Percentiles rank a stretch among this genome's conserved stretches.
These are phyloP conservation scores for Yamadazyma blattariae DNA, from an alignment of 1,139 yeast species.

Conservation along the genomic window DNA sequence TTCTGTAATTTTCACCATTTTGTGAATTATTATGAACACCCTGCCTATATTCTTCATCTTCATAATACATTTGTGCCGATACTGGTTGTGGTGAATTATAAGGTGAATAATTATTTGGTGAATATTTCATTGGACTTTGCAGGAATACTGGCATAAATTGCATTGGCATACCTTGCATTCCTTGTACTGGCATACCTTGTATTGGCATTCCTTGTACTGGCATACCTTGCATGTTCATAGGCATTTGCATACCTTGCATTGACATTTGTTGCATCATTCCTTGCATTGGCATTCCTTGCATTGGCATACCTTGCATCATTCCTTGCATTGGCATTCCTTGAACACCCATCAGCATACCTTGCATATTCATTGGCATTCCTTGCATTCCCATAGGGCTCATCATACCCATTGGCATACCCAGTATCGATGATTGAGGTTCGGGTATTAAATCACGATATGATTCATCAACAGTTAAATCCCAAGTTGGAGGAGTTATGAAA, in stretches of 20 bases:
- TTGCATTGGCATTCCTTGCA: too few relatives aligned
- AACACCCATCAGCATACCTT: too few relatives aligned
- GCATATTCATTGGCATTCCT: too few relatives aligned
- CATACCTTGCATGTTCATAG: too few relatives aligned
- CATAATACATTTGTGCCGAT: background rate
- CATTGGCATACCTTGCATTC: constrained; percentile 3
- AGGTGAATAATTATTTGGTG: constrained; percentile 3
- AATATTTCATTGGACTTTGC: constrained; percentile 2
- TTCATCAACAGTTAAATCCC: constrained; percentile 62
- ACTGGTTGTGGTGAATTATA: constrained; percentile 7
- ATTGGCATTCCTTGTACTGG: background rate
- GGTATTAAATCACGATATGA: constrained; percentile 50
- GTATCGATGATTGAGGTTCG: constrained; percentile 13
- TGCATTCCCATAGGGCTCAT: constrained; percentile 3
- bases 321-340: too few relatives aligned
- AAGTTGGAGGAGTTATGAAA: constrained; percentile 75
- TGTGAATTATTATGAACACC: too few relatives aligned
- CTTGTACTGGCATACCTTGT: background rate
- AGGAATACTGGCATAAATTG: constrained; percentile 3
- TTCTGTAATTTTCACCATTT: constrained; percentile 4
- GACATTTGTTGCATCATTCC: too few relatives aligned
- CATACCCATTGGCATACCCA: constrained; percentile 23
- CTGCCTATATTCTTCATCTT: background rate
- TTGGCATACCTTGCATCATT: too few relatives aligned
- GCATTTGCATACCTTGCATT: background rate